These are phyloP conservation scores for Williopsis jadinii DNA, from an alignment of 1,139 yeast genomes.

Conservation along the genomic window DNA sequence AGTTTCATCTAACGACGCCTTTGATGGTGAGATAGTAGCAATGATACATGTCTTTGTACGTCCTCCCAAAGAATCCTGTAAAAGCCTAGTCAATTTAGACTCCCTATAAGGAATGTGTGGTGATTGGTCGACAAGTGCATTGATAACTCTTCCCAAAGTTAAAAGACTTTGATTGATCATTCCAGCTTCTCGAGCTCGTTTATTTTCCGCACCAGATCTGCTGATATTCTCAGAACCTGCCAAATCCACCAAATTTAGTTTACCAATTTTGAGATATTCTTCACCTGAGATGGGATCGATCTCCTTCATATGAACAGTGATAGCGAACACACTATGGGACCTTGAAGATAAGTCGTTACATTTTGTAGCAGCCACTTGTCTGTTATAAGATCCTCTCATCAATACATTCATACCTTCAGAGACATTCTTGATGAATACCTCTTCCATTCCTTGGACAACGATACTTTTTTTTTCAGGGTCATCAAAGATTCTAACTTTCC, in stretches of 20 bases:
- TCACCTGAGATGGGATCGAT: constrained; percentile 32
- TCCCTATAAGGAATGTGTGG: constrained; percentile 78
- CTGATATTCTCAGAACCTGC: constrained; percentile 86
- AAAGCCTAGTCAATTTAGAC: constrained; percentile 49
- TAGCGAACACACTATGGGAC: constrained; percentile 69
- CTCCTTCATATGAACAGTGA: constrained; percentile 43
- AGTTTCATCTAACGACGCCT: constrained; percentile 68
- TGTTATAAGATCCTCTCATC: constrained; percentile 45
- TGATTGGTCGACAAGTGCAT: constrained; percentile 53
- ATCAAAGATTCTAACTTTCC: constrained; percentile 48
- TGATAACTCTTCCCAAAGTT: constrained; percentile 81
- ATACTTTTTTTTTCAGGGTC: constrained; percentile 26
- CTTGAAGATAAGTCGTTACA: constrained; percentile 68
- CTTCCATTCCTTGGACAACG: constrained; percentile 49
- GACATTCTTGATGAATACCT: constrained; percentile 45
- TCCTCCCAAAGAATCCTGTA: constrained; percentile 65
- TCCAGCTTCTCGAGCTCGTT: constrained; percentile 84
- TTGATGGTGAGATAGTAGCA: constrained; percentile 76
- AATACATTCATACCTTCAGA: constrained; percentile 47
- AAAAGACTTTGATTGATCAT: constrained; percentile 77
- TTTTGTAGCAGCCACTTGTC: constrained; percentile 59
- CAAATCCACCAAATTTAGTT: constrained; percentile 74
- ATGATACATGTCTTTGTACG: constrained; percentile 58
- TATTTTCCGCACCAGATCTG: constrained; percentile 72
- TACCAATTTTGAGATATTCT: constrained; percentile 44